Evolutionary conservation across 768 basidiomycete genomes (phyloP).

Genomic region (Tubosaeta brunneosetosa): DNA sequence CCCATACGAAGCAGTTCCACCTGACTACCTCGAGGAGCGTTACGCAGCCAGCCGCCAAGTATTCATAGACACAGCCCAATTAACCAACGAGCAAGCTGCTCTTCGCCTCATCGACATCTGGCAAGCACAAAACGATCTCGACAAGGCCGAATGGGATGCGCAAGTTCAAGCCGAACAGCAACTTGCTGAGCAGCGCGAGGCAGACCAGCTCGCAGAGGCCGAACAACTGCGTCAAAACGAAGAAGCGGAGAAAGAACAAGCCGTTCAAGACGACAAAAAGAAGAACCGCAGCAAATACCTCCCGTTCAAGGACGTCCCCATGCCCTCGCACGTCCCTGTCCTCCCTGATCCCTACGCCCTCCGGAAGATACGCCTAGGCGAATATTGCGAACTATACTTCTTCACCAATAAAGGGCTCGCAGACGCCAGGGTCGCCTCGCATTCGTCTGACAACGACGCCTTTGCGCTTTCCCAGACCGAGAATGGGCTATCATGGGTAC

Average conservation of each 20-base stretch:
- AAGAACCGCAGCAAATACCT: conserved; percentile 2
- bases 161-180: too few relatives aligned
- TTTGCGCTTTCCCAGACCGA: background rate
- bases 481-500: too few relatives aligned
- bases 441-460: background rate
- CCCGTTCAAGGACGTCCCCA: background rate
- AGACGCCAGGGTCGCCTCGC: background rate
- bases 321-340: background rate
- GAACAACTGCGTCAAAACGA: background rate
- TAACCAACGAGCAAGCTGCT: background rate
- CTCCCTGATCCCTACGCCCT: background rate
- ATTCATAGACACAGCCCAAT: background rate
- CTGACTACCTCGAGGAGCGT: too few relatives aligned
- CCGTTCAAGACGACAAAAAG: conserved; percentile 1
- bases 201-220: too few relatives aligned
- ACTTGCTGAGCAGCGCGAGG: too few relatives aligned
- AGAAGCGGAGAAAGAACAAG: background rate
- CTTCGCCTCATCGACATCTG: background rate
- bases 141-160: background rate
- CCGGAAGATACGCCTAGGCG: background rate
- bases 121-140: background rate
- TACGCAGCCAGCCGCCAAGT: too few relatives aligned
- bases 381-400: background rate
- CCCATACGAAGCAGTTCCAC: too few relatives aligned
- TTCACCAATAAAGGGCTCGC: conserved; percentile 4